Evolutionary conservation across 2,329 filamentous ascomycete genomes (phyloP), one percentile per base, ranked within the genome.

Genomic region (Cladosporium oxysporum): DNA sequence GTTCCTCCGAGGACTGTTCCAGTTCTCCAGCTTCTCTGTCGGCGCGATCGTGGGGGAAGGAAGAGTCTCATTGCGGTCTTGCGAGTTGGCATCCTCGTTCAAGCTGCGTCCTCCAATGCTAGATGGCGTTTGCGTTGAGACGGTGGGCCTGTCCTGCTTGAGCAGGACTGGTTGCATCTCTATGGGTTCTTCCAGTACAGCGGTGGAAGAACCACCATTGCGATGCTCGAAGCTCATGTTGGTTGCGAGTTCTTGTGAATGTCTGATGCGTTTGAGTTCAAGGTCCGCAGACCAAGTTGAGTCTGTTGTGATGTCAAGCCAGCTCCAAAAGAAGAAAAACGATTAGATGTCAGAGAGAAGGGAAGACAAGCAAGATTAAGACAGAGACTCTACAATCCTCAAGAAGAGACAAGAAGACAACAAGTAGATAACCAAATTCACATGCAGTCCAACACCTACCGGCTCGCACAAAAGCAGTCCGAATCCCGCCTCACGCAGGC

Each of bases 1-100:
- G 73, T 89, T 91, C 50, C 81, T 79, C 10, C 78, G 75, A 0
- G 89, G 84, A n/a, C 79, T 77, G 71, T 91, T 91, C 90, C 90
- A 92, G 76, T 76, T 79, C 71, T 90, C 84, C 18, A 80, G 71
- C 11, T 67, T 61, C 64, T 79, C 77, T 33, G 75, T 76, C 5
- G 77, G 71, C 0, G 79, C 78, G 0, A 79, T 82, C 0, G 79
- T 81, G 1, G 83, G 83, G 8, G 81, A 80, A 0, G 83, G 82
- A 0, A 83, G 73, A 23, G 72, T 77, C 58, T 81, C 80, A 31
- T 76, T 76, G 37, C 69, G 71, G 53, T 77, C 73, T 49, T 66
- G 55, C 4, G 58, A 29, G n/a, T 65, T 55, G 6, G 47, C 50
- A 23, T 47, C 49, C 5, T 29, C 33, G 35, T 57, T 58, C 47